Evolutionary conservation across 2,329 filamentous ascomycete genomes (phyloP), one percentile per base, ranked within the genome.

Genomic region (Phialophora tarda): DNA sequence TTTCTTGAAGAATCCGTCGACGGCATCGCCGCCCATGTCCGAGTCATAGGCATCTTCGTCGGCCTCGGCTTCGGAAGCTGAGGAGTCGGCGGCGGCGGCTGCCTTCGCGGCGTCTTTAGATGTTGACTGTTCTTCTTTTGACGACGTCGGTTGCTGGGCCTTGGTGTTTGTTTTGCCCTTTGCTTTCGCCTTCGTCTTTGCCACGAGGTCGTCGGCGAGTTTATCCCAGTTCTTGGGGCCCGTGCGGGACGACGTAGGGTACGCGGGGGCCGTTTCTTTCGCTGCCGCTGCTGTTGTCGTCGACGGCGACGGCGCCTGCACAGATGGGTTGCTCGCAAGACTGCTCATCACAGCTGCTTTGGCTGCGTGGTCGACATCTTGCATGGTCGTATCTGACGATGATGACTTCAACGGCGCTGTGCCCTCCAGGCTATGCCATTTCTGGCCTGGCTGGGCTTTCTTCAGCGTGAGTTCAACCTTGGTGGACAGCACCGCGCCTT

Each of bases 141-240:
- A 51, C 11, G 48, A 26, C 23, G 10, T 67, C 68, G 2, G 71
- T 72, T 0, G 68, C 68, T n/a, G 12, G 4, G 34, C 0, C 0
- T 73, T 73, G 5, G 76, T 68, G 47, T 72, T 66, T 53, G 76
- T 70, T 62, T 74, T 67, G 32, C 71, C 63, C 62, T 74, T 48
- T 17, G 68, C 65, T 7, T 71, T 68, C n/a, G 72, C 68, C 48
- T 78, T 77, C 8, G 74, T 77, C 69, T 81, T 81, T 5, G 73
- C 74, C 4, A 79, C 81, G 17, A 87, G 77, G 5, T 83, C 82
- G 1, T 80, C 78, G 7, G 84, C 88, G 1, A 97, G 75, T 69
- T 88, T 91, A 76, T 99, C 95, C 95, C 95, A 99, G 79, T 99
- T 86, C 79, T 96, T 97, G 2, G 91, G 87, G 0, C 93, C 94